Percentiles rank a stretch among this genome's conserved stretches.
phyloP scores from a whole-genome alignment of 257 asterid genomes.

The Primulina huaijiensis region DNA sequence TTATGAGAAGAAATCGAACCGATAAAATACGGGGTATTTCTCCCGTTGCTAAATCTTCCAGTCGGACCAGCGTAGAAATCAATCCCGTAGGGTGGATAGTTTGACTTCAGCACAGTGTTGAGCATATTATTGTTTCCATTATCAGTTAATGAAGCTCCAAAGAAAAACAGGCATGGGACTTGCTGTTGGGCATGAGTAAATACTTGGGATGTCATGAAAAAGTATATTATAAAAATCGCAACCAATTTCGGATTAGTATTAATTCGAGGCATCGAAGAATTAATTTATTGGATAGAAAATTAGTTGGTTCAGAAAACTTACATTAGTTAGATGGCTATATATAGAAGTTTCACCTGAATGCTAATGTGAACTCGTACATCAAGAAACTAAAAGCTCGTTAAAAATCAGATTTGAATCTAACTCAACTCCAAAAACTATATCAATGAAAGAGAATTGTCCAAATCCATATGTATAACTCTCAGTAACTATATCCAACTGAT shows the following conservation, averaged over 20 bases:
- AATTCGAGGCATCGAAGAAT: neutral
- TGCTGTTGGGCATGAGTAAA: constrained; percentile 20
- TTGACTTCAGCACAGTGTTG: constrained; percentile 25
- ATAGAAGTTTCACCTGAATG: no score
- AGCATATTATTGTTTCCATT: constrained; percentile 52
- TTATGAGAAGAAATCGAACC: constrained; percentile 20
- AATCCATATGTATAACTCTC: no score
- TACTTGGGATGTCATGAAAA: constrained; percentile 4
- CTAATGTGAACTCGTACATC: no score
- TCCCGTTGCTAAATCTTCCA: constrained; percentile 47
- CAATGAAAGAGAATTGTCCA: no score
- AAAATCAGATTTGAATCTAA: no score
- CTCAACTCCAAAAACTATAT: no score
- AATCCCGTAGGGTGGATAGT: constrained; percentile 44
- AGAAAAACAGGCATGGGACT: constrained; percentile 40
- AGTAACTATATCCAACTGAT: no score
- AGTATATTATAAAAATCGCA: neutral
- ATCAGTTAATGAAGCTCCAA: constrained; percentile 44
- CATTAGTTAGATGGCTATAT: no score
- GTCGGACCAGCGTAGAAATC: constrained; percentile 44
- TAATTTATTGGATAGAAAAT: no score
- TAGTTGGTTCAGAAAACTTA: no score
- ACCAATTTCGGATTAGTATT: neutral
- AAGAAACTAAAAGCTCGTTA: no score
- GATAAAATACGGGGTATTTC: constrained; percentile 34